Evolutionary conservation across 192 early-diverging fungal genomes (phyloP).

Genomic region (Bifiguratus adelaidae): DNA sequence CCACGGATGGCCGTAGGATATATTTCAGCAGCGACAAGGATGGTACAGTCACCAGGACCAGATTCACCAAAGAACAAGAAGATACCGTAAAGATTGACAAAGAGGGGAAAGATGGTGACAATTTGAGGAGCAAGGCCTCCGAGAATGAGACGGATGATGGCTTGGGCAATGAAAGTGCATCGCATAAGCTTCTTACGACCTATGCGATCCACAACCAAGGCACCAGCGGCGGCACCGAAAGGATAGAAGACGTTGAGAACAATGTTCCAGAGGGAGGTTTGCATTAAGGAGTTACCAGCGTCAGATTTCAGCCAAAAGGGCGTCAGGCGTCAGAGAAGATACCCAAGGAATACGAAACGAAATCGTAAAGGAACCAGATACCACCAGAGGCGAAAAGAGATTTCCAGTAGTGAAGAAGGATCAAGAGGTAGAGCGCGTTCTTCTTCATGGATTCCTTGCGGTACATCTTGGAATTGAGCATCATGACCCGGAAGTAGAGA

Average conservation of each 20-base stretch:
- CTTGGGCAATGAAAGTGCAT: slow-evolving; percentile 34
- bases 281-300: slow-evolving; percentile 23
- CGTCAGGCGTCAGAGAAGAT: slow-evolving; percentile 8
- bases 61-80: slow-evolving; percentile 42
- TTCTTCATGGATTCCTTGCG: slow-evolving; percentile 33
- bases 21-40: slow-evolving; percentile 34
- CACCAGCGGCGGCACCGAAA: slow-evolving; percentile 33
- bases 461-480: slow-evolving; percentile 37
- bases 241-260: slow-evolving; percentile 40
- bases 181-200: slow-evolving; percentile 41
- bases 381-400: slow-evolving; percentile 34
- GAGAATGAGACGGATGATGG: slow-evolving; percentile 27
- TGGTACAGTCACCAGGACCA: slow-evolving; percentile 38
- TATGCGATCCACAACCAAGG: slow-evolving; percentile 24
- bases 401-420: slow-evolving; percentile 38
- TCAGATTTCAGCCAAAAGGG: slow-evolving; percentile 9
- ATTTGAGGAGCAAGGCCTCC: slow-evolving; percentile 26
- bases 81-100: slow-evolving; percentile 42
- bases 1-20: slow-evolving; percentile 43
- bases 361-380: slow-evolving; percentile 36
- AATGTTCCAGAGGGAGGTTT: slow-evolving; percentile 37
- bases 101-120: slow-evolving; percentile 27
- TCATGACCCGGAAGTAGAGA: slow-evolving; percentile 44
- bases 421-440: slow-evolving; percentile 34
- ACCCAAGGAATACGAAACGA: slow-evolving; percentile 9